phyloP scores from a whole-genome alignment of 2,329 filamentous ascomycete species.

The Periconia digitata region DNA sequence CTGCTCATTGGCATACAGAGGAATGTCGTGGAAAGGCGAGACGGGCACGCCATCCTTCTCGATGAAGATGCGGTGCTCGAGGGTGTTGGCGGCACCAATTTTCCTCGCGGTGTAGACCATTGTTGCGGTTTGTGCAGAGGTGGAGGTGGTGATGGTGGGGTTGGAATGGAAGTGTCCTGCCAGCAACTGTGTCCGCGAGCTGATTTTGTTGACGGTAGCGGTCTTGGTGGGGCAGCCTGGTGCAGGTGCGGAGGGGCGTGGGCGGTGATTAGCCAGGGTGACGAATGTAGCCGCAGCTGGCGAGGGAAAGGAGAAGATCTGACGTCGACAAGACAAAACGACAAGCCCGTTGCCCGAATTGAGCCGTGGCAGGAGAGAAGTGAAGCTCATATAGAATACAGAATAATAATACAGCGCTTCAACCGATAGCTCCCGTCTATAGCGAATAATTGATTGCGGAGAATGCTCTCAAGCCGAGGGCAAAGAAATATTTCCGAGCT shows the following conservation, averaged over 20 bases:
- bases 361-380: constrained; percentile 25
- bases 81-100: constrained; percentile 84
- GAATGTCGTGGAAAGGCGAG: constrained; percentile 98
- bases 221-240: constrained; percentile 42
- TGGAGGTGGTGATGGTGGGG: constrained; percentile 22
- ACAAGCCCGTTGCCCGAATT: constrained; percentile 17
- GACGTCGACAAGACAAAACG: constrained; percentile 6
- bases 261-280: constrained; percentile 43
- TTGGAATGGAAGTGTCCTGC: constrained; percentile 43
- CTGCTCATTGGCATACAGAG: constrained; percentile 94
- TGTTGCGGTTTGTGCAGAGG: constrained; percentile 30
- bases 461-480: constrained; percentile 14
- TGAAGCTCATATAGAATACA: constrained; percentile 27
- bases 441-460: constrained; percentile 17
- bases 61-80: constrained; percentile 96
- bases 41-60: constrained; percentile 95
- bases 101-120: constrained; percentile 81
- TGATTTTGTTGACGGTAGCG: constrained; percentile 43
- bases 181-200: constrained; percentile 41
- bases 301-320: constrained; percentile 23
- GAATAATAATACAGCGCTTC: constrained; percentile 15
- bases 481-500: constrained; percentile 5
- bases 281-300: constrained; percentile 31
- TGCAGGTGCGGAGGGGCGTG: constrained; percentile 21
- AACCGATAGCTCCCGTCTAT: constrained; percentile 8